phyloP scores from a whole-genome alignment of 148 eudicot species.

The Chenopodium suecicum region DNA sequence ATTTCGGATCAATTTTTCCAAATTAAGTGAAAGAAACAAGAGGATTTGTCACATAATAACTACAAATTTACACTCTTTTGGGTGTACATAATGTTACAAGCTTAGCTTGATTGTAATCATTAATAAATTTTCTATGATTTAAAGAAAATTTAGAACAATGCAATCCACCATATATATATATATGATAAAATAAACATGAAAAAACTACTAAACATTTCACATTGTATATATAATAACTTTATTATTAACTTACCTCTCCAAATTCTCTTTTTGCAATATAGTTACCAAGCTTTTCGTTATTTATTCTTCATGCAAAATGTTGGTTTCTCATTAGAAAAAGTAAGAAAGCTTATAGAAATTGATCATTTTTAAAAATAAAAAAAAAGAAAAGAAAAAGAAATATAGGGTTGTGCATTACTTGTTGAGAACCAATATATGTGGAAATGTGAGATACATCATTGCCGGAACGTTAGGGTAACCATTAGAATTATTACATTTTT shows the following conservation, averaged over 20 bases:
- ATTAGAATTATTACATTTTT: no score
- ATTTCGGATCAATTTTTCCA: no score
- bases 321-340: background rate
- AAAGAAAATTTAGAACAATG: no score
- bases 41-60: background rate
- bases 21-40: no score
- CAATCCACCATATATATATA: no score
- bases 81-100: no score
- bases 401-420: background rate
- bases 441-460: constrained; percentile 8
- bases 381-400: background rate
- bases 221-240: background rate
- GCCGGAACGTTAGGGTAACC: background rate
- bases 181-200: no score
- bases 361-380: background rate
- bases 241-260: background rate
- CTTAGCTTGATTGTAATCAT: background rate
- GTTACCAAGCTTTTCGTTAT: background rate
- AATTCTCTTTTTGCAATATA: background rate
- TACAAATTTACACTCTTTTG: background rate
- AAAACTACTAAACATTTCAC: no score
- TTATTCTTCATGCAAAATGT: background rate
- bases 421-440: constrained; percentile 5
- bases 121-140: no score
- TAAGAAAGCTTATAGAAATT: background rate